Conservation (phyloP, 2,329 filamentous ascomycete species). For the Tolypocladium tropicale region DNA sequence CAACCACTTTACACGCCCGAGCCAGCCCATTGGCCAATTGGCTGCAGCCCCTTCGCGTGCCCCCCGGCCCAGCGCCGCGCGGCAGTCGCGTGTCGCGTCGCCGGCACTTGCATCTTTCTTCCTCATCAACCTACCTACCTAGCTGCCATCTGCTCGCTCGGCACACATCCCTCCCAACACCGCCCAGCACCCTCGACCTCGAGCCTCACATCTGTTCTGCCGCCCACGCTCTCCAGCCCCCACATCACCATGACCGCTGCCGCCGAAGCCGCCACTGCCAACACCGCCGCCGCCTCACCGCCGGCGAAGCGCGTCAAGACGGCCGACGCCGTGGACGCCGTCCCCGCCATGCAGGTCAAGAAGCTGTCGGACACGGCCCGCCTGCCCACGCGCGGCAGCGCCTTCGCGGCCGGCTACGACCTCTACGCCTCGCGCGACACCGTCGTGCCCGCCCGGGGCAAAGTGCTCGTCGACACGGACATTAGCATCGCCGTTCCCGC, state of each 20-base stretch:
- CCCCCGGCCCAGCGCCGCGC: background rate
- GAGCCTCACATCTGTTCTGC: background rate
- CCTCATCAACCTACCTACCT: background rate
- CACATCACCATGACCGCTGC: slow-evolving; percentile 12
- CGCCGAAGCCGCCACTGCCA: slow-evolving; percentile 42
- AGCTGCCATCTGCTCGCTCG: too few relatives aligned
- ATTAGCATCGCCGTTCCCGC: slow-evolving; percentile 84
- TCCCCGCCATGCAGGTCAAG: slow-evolving; percentile 71
- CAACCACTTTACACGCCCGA: background rate
- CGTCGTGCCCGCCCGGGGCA: slow-evolving; percentile 69
- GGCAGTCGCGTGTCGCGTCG: background rate
- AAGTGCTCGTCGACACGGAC: slow-evolving; percentile 81
- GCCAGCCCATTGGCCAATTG: background rate
- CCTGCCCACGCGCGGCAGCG: slow-evolving; percentile 79
- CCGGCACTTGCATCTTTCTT: background rate
- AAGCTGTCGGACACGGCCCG: slow-evolving; percentile 72
- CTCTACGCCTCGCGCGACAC: slow-evolving; percentile 70
- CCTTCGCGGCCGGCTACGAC: slow-evolving; percentile 89
- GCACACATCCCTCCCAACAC: background rate
- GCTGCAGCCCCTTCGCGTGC: background rate
- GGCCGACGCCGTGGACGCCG: slow-evolving; percentile 26
- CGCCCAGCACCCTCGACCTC: background rate
- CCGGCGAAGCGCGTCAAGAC: slow-evolving; percentile 74
- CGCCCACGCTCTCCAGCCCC: background rate
- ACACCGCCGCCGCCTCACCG: slow-evolving; percentile 43